Evolutionary conservation across 805 yeast genomes (phyloP), one percentile per base, ranked within the genome.

Genomic region (Candida montana): DNA sequence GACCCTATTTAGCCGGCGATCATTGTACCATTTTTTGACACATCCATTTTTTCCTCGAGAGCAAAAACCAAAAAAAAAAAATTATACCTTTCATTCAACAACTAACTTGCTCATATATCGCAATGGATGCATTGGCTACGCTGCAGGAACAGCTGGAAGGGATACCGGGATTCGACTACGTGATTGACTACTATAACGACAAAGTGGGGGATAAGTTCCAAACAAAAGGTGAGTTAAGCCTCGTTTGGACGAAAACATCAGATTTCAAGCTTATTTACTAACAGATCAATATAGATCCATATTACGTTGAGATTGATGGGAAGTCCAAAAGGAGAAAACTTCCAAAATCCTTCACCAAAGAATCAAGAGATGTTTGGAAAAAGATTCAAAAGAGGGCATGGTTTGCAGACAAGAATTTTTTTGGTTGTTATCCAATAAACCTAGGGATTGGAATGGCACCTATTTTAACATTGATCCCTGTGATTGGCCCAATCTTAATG

Each of bases 401-500:
- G 96, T 55, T 73, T 13, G 89, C 91, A 57, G 98, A 91, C 58
- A 74, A 75, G 50, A 86, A 95, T 58, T 75, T 87, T 53, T 69
- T 84, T 59, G 95, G 95, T 0, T 81, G 90, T 48, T 81, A 79
- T 35, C 81, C 84, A 11, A 69, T 75, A 49, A 89, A 79, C 62
- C 72, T 87, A 49, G 91, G 93, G 2, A 52, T 84, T 16, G 96
- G 96, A 0, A 61, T 82, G 54, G 91, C 83, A 1, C 93, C 96
- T 1, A 39, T 89, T 12, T 71, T 81, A 31, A 72, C 82, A 2
- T 63, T 87, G 8, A 41, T 91, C 9, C 98, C 98, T 0, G 83
- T 76, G 1, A 61, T 91, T n/a, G 98, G 98, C 0, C 95, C 97
- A 1, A 48, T 79, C 4, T 53, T 80, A 41, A 86, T 88, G 89